Percentiles rank a stretch among this genome's conserved stretches.
phyloP scores from a whole-genome alignment of 2,329 filamentous ascomycete genomes.

The Teratosphaeria gauchensis region DNA sequence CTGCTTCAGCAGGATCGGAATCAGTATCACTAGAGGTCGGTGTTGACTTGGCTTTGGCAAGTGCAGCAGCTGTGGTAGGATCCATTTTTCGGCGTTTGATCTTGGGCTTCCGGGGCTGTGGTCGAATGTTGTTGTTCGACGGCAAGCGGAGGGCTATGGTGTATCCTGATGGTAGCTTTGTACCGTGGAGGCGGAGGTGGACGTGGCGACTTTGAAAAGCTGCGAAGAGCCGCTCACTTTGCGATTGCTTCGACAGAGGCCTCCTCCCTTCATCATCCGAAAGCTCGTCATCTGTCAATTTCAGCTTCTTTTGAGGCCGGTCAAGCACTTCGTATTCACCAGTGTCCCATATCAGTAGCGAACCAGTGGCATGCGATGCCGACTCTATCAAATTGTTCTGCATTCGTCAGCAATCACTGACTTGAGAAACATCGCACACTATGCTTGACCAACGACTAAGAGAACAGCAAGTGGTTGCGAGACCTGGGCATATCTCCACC shows the following conservation, averaged over 20 bases:
- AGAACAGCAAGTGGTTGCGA: background rate
- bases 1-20: constrained; percentile 2
- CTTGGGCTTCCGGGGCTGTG: constrained; percentile 17
- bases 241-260: constrained; percentile 5
- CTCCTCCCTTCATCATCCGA: constrained; percentile 16
- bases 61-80: constrained; percentile 7
- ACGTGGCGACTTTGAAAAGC: constrained; percentile 32
- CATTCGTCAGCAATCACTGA: constrained; percentile 5
- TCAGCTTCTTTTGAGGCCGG: constrained; percentile 10
- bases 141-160: constrained; percentile 33
- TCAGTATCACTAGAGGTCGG: constrained; percentile 12
- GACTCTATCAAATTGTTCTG: constrained; percentile 37
- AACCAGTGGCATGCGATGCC: constrained; percentile 33
- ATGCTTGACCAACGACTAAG: no score
- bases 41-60: constrained; percentile 1
- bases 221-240: constrained; percentile 29
- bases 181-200: constrained; percentile 33
- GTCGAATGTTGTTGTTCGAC: constrained; percentile 22
- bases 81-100: constrained; percentile 21
- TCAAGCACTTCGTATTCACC: constrained; percentile 34
- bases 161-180: constrained; percentile 29
- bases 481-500: constrained; percentile 2
- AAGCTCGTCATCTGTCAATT: constrained; percentile 26
- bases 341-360: constrained; percentile 37
- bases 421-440: no score